Base-by-base conservation (phyloP, 1,284 basidiomycete genomes). In the Irpex sp. region DNA sequence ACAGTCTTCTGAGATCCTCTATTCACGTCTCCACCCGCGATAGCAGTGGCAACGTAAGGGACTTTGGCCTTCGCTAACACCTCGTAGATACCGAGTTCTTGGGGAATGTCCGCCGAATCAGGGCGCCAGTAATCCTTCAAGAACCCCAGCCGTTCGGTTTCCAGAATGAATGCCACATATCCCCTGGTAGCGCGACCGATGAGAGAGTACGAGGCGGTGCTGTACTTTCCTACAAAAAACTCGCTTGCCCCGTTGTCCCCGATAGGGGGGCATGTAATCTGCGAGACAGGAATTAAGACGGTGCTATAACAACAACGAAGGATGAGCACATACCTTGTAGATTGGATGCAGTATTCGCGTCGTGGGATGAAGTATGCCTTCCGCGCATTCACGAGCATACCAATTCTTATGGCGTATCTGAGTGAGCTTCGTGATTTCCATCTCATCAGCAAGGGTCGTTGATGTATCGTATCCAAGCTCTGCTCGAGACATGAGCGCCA, bases 51-150 rank as follows among this genome's bases (percentile, higher is more conserved):
- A 16, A 60, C 23, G 42, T n/a, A 36, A 18, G 9, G 28, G 8
- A 60, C 59, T 19, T 60, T 37, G 5, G 7, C 18, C 14, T 56
- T 33, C 55, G 28, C 28, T 33, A 60, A 37, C 6, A 18, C 28
- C 33, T n/a, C 8, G 35, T 60, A 60, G 33, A 45, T 52, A 18
- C 49, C 55, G 1, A 60, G 14, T 23, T 60, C 59, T 5, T 33
- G 9, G 16, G 37, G 58, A 10, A 52, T 51, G 4, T n/a, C 7
- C n/a, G n/a, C 16, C 6, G 35, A 12, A 39, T 55, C 48, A 7
- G 61, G 54, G 5, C 61, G 57, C 61, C 61, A 62, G 23, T 49
- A 51, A 18, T 62, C 61, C 56, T 62, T 62, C n/a, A 59, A 12
- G 35, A 59, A 62, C 4, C 45, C 35, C 18, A 58, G 19, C 28